A percentile compares a stretch with the other conserved stretches of the same genome.
Evolutionary conservation across 2,329 filamentous ascomycete species (phyloP).

Genomic region (Pseudogymnoascus sp.): DNA sequence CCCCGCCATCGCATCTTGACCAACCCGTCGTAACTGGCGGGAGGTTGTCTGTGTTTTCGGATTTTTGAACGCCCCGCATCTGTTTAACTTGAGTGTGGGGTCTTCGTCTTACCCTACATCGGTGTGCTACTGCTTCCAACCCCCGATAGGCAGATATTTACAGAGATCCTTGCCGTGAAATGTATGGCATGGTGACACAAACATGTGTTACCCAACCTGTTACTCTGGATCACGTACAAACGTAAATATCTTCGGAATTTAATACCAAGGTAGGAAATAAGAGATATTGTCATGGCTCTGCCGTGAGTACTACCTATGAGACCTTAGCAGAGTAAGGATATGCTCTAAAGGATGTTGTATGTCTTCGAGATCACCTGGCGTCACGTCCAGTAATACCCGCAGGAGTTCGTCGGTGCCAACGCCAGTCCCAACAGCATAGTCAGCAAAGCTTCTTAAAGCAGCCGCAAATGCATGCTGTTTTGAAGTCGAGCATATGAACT

Average conservation of each 20-base stretch:
- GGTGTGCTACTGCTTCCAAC: not conserved
- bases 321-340: too few species aligned
- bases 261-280: not conserved
- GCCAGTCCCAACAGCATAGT: not conserved
- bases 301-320: too few species aligned
- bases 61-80: too few species aligned
- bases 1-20: too few species aligned
- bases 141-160: not conserved
- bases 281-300: too few species aligned
- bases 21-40: too few species aligned
- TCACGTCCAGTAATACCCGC: not conserved
- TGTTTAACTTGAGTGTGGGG: not conserved
- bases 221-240: too few species aligned
- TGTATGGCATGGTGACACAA: not conserved
- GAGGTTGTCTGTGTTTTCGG: too few species aligned
- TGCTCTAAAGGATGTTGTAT: too few species aligned
- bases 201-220: not conserved
- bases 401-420: not conserved
- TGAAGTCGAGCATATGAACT: not conserved
- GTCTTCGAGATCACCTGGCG: not conserved
- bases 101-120: not conserved
- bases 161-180: not conserved
- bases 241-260: not conserved
- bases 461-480: not conserved
- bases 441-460: not conserved